A percentile compares a stretch with the other conserved stretches of the same genome.
Evolutionary conservation across 306 rosid species (phyloP).

Genomic region (Erythrophleum fordii): DNA sequence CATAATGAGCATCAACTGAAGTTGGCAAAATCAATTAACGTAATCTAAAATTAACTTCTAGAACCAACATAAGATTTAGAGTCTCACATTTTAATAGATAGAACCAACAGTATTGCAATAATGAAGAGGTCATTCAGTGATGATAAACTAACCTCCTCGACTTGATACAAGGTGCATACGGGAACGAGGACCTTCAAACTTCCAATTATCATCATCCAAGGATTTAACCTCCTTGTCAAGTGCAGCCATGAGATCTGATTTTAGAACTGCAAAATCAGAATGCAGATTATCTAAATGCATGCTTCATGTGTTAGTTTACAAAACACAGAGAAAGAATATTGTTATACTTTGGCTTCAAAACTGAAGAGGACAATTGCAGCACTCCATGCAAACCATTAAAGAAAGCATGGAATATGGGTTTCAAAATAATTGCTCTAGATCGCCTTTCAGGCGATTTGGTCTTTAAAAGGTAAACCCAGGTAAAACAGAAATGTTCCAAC

Average conservation of each 20-base stretch:
- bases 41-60: neutral
- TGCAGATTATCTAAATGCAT: neutral
- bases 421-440: neutral
- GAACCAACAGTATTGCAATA: conserved; percentile 24
- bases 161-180: conserved; percentile 76
- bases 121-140: conserved; percentile 15
- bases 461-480: neutral
- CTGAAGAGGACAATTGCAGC: neutral
- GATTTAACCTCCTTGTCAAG: conserved; percentile 88
- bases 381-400: conserved; percentile 24
- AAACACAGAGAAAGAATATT: conserved; percentile 18
- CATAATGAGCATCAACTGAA: no score
- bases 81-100: neutral
- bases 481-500: neutral
- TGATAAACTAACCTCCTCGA: conserved; percentile 56
- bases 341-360: conserved; percentile 18
- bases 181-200: conserved; percentile 94
- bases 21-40: neutral
- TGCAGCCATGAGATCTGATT: conserved; percentile 76
- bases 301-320: neutral
- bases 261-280: conserved; percentile 60
- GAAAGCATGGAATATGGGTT: neutral
- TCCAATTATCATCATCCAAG: conserved; percentile 90
- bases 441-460: neutral
- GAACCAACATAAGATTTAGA: conserved; percentile 24